Evolutionary conservation across 148 eudicot genomes (phyloP).

Genomic region (Diospyros kaki): DNA sequence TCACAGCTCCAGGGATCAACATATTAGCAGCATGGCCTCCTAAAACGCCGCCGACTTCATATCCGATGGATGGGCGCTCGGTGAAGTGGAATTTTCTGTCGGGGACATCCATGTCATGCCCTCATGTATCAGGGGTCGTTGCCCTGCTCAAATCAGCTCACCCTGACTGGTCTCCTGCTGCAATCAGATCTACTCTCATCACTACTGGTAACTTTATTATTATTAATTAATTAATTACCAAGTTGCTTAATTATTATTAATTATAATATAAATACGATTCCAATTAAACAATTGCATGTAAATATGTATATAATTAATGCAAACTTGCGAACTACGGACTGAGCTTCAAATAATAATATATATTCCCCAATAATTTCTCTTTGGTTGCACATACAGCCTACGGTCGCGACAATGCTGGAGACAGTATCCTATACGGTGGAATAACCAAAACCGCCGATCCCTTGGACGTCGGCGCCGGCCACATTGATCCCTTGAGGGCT

Average conservation of each 20-base stretch:
- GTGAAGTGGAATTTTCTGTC: constrained; percentile 37
- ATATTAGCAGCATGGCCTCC: constrained; percentile 52
- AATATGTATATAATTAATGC: too few species aligned
- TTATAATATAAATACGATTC: too few species aligned
- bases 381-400: constrained; percentile 29
- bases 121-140: constrained; percentile 46
- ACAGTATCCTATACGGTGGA: constrained; percentile 31
- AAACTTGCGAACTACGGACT: too few species aligned
- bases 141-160: constrained; percentile 48
- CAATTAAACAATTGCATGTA: too few species aligned
- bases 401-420: constrained; percentile 27
- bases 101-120: constrained; percentile 59
- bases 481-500: constrained; percentile 37
- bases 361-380: too few species aligned
- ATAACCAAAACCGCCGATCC: constrained; percentile 26
- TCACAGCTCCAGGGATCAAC: constrained; percentile 44
- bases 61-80: constrained; percentile 19
- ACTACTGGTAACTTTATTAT: constrained; percentile 31
- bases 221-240: background rate
- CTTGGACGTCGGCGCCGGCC: constrained; percentile 48
- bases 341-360: too few species aligned
- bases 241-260: too few species aligned
- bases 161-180: constrained; percentile 47
- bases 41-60: constrained; percentile 23
- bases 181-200: constrained; percentile 45